A percentile compares a stretch with the other conserved stretches of the same genome.
These are phyloP conservation scores for Closterium sp. DNA, from an alignment of 139 green algal genomes.

Conservation along the genomic window DNA sequence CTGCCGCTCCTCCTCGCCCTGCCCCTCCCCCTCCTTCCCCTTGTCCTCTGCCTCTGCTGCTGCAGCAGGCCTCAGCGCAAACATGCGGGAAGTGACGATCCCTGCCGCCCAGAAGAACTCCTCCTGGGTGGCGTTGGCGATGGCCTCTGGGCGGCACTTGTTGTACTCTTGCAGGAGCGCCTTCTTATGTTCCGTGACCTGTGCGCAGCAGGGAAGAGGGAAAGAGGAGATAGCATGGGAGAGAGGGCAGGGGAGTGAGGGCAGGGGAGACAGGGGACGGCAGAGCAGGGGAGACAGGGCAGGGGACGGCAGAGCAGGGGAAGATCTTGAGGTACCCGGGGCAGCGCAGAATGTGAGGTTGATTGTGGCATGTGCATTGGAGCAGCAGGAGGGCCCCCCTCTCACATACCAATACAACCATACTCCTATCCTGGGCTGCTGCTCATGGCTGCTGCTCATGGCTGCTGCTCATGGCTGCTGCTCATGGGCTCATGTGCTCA, in stretches of 20 bases:
- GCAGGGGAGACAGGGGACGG: too few species aligned
- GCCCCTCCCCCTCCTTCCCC: neutral
- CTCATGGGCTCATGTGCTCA: too few species aligned
- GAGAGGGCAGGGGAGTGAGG: too few species aligned
- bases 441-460: too few species aligned
- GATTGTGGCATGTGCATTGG: neutral
- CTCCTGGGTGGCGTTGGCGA: neutral
- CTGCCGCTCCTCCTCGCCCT: neutral
- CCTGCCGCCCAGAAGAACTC: neutral
- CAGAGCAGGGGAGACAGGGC: too few species aligned
- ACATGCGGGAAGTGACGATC: neutral
- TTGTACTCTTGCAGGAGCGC: neutral
- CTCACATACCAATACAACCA: too few species aligned
- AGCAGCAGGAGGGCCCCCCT: too few species aligned
- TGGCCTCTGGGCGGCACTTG: neutral
- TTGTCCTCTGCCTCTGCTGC: neutral
- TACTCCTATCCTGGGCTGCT: too few species aligned
- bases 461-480: too few species aligned
- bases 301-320: neutral
- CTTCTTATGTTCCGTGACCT: neutral
- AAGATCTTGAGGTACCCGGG: too few species aligned
- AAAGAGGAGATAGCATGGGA: neutral
- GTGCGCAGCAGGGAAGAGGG: neutral
- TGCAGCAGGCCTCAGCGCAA: neutral
- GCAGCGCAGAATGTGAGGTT: neutral